Evolutionary conservation across 2,329 filamentous ascomycete species (phyloP).

Genomic region (Penicillium sp.): DNA sequence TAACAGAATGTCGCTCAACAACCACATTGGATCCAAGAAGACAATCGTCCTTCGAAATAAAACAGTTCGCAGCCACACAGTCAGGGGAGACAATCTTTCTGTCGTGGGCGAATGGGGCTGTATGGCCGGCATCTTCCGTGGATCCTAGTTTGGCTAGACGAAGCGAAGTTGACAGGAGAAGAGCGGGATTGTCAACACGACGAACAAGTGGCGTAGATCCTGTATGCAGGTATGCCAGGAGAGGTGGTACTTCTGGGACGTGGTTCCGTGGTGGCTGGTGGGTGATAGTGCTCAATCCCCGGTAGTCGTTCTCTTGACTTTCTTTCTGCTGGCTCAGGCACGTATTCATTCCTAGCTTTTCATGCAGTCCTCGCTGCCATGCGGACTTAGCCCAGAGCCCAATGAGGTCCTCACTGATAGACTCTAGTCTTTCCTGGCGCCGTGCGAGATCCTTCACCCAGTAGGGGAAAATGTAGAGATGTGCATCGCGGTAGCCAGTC

Average conservation of each 20-base stretch:
- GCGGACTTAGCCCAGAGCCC: background rate
- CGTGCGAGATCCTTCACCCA: background rate
- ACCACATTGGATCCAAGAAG: background rate
- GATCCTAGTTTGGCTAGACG: constrained; percentile 1
- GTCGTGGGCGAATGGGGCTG: background rate
- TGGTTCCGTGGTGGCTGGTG: background rate
- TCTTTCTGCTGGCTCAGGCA: background rate
- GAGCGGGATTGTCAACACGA: background rate
- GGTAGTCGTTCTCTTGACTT: background rate
- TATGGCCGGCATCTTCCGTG: background rate
- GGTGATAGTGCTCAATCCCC: background rate
- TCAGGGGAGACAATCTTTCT: background rate
- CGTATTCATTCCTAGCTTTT: background rate
- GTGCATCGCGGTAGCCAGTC: constrained; percentile 1
- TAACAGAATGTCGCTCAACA: background rate
- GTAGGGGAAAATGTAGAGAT: constrained; percentile 1
- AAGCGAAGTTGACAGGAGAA: background rate
- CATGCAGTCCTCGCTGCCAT: background rate
- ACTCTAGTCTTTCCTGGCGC: background rate
- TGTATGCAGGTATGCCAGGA: background rate
- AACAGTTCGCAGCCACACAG: background rate
- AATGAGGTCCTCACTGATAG: background rate
- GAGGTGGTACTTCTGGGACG: background rate
- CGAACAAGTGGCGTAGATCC: background rate
- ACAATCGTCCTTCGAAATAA: background rate